phyloP scores from a whole-genome alignment of 176 grass and related monocot species.

The Bromus sterilis region DNA sequence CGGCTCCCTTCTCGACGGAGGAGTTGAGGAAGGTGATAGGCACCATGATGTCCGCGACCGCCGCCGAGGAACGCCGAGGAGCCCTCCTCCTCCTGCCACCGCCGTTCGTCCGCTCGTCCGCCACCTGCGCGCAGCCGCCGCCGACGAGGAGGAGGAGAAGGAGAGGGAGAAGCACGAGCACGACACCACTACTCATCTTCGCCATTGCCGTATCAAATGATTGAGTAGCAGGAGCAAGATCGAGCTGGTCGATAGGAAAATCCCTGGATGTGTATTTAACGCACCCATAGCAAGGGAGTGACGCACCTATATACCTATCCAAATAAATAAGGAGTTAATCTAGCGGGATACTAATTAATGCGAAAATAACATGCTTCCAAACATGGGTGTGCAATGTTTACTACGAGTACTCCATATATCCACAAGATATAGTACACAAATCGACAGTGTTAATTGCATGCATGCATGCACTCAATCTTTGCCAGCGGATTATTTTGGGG shows the following conservation, averaged over 20 bases:
- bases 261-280: neutral
- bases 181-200: neutral
- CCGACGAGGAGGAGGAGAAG: neutral
- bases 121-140: neutral
- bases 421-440: neutral
- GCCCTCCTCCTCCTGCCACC: neutral
- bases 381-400: neutral
- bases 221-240: neutral
- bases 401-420: neutral
- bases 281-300: slow-evolving; percentile 34
- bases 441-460: neutral
- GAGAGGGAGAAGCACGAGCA: neutral
- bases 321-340: neutral
- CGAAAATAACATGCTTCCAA: neutral
- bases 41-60: slow-evolving; percentile 24
- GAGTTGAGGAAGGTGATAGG: slow-evolving; percentile 60
- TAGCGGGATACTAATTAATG: neutral
- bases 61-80: neutral
- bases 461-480: neutral
- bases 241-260: neutral
- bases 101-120: neutral
- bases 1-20: slow-evolving; percentile 47
- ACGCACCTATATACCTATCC: slow-evolving; percentile 33
- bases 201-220: neutral
- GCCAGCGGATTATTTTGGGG: neutral